Base-by-base conservation (phyloP, 2,329 filamentous ascomycete genomes). In the Paradendryphiella salina region DNA sequence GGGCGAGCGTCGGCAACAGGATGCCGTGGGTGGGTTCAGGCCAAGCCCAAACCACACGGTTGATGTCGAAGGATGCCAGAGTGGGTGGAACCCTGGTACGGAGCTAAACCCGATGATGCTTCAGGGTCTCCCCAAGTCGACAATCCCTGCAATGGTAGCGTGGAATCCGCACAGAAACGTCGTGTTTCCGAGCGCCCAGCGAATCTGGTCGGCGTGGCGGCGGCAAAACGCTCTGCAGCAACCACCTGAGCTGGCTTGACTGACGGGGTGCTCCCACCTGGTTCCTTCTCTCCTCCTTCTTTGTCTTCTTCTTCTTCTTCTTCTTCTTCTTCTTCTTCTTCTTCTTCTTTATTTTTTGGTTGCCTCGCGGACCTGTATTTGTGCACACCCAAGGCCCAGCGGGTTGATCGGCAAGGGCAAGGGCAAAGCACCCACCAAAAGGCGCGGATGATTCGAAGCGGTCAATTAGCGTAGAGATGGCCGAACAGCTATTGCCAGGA, bases 21-120 rank as follows among this genome's bases (percentile, higher is more conserved):
- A 44, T 55, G 53, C 49, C 48, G 59, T 63, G 50, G 52, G 44
- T 50, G 54, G 49, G 38, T 52, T 52, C 38, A 48, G 32, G 49
- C 49, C 49, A 52, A 52, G 44, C 29, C 43, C 31, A 39, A 51
- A 36, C 35, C 48, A 51, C 48, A 51, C 43, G 52, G 63, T 61
- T 57, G 61, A 52, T 57, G 54, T 50, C 35, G 59, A 62, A 54
- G 54, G 58, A 56, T 62, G 56, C 59, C 61, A 63, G 56, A 53
- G 49, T 50, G 53, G 51, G 50, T 47, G 52, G 50, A 35, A 26
- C 49, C 44, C 38, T 43, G 38, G 34, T 31, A 31, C 18, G 5
- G 32, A 38, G 37, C 49, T 48, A 52, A 40, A 32, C 44, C 44
- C 21, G 38, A 52, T 52, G 26, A 33, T 42, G 37, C 37, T 46